Evolutionary conservation across 345 rosid genomes (phyloP), one percentile per base, ranked within the genome.

Genomic region (Brassica rapa): DNA sequence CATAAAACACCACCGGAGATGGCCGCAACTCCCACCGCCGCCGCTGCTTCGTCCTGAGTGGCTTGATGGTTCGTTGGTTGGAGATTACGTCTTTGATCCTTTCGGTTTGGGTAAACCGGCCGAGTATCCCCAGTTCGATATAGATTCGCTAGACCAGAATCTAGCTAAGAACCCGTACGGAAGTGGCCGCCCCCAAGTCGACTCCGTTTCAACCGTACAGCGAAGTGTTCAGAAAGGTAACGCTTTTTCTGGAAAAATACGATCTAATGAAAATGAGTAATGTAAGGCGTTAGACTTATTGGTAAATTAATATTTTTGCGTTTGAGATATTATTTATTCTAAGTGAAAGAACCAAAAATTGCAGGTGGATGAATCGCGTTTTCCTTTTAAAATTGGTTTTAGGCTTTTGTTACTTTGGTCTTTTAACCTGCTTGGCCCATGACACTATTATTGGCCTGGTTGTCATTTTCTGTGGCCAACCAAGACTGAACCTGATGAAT

Each of bases 81-180:
- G 97, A 23, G 97, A 92, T 83, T 83, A 89, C 14, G 97, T 96
- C 9, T 94, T 94, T 51, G 97, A 94, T 77, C 98, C 98, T 1
- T 85, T 92, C n/a, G 96, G 96, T 63, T 57, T 92, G 3, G 90
- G 81, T 25, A 94, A 90, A 82, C 98, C 94, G n/a, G 93, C 88
- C 0, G 94, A 94, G 83, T 94, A 94, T 80, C 82, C 92, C 81
- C 97, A 94, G 74, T 94, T 77, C 80, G 98, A 88, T 32, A 66
- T 84, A 3, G 96, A 94, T 76, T 89, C 92, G 0, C 73, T 92
- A 70, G 97, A 90, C 86, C 96, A 94, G 89, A 94, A 92, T 76
- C 70, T 94, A 76, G 91, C 97, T 10, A 94, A 90, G 91, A 94
- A 74, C 84, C 9, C 81, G 93, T 29, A 75, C 72, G 2, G 97